Evolutionary conservation across 2,329 filamentous ascomycete genomes (phyloP).

Genomic region (Beauveria medogensis): DNA sequence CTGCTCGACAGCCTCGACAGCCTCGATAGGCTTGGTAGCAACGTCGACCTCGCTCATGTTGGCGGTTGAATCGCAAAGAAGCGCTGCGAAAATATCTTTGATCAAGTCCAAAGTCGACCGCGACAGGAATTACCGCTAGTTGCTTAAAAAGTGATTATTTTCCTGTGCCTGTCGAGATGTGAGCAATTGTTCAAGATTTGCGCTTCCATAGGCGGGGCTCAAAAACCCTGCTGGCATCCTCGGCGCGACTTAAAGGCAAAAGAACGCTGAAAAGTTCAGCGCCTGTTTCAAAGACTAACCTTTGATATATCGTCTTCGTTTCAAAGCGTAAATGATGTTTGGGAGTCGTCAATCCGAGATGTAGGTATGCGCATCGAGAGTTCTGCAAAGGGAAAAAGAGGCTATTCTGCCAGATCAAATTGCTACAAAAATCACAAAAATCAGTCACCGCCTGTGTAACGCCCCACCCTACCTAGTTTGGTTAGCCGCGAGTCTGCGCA

Average conservation of each 20-base stretch:
- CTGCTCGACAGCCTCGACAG: constrained; percentile 49
- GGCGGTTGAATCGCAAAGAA: not conserved
- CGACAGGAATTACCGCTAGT: not conserved
- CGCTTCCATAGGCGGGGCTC: constrained; percentile 5
- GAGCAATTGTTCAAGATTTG: constrained; percentile 10
- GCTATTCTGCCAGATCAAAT: constrained; percentile 5
- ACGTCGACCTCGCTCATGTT: constrained; percentile 12
- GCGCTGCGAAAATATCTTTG: not conserved
- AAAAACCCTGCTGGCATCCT: not conserved
- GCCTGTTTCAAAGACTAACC: not conserved
- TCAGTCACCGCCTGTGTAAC: not conserved
- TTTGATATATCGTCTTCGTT: not conserved
- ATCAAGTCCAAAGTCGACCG: not conserved
- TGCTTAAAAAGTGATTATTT: not conserved
- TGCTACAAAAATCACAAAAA: not conserved
- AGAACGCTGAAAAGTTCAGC: not conserved
- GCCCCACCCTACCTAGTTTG: not conserved
- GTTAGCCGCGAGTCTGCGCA: not conserved
- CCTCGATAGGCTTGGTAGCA: constrained; percentile 28
- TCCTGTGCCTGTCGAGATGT: not conserved
- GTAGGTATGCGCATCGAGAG: not conserved
- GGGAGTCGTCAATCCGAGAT: not conserved
- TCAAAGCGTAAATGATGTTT: not conserved
- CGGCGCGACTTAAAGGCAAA: not conserved
- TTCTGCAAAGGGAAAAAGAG: constrained; percentile 3